phyloP scores from a whole-genome alignment of 257 asterid genomes.

The Verbena officinalis region DNA sequence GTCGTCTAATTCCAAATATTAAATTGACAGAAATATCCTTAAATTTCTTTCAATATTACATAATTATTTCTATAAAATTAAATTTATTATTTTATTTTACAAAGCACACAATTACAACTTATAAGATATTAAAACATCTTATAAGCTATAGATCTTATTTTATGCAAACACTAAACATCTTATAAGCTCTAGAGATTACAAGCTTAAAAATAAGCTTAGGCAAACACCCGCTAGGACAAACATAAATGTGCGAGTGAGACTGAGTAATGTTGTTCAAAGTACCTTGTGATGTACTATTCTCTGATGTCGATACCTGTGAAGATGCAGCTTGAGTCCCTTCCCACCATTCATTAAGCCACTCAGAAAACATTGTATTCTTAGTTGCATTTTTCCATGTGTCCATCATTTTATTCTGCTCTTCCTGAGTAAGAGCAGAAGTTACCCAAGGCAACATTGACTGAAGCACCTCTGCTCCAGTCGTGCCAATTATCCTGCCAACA shows the following conservation, averaged over 20 bases:
- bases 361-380: constrained; percentile 94
- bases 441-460: constrained; percentile 99
- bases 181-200: constrained; percentile 1
- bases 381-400: constrained; percentile 96
- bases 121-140: too few relatives aligned
- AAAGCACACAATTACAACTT: too few relatives aligned
- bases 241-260: constrained; percentile 15
- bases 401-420: constrained; percentile 95
- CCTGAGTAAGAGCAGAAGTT: constrained; percentile 95
- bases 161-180: too few relatives aligned
- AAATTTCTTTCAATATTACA: too few relatives aligned
- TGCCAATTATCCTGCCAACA: constrained; percentile 94
- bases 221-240: constrained; percentile 19
- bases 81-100: too few relatives aligned
- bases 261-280: constrained; percentile 25
- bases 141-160: too few relatives aligned
- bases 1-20: too few relatives aligned
- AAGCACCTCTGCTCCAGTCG: constrained; percentile 98
- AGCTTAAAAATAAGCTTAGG: too few relatives aligned
- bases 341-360: constrained; percentile 99
- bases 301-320: constrained; percentile 54
- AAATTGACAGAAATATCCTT: too few relatives aligned
- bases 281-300: constrained; percentile 58
- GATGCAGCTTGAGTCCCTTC: constrained; percentile 58
- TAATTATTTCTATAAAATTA: too few relatives aligned